Conservation (phyloP, 2,329 filamentous ascomycete species). For the Pestalotiopsis sp. region DNA sequence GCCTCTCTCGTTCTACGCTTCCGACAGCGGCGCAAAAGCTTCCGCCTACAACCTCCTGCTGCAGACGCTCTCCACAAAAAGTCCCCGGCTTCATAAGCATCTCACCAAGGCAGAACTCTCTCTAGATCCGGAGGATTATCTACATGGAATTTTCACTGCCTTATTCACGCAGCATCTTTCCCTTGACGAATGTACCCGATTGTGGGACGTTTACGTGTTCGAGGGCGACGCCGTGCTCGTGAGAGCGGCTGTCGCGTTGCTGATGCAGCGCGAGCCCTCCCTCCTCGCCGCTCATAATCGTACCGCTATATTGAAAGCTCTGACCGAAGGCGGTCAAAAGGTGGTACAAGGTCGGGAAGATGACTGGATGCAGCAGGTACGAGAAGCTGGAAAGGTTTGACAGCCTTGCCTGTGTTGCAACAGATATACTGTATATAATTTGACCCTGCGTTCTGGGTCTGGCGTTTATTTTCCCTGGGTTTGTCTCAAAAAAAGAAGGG, state of each 20-base stretch:
- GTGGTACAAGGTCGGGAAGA: slow-evolving; percentile 26
- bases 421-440: neutral
- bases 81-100: slow-evolving; percentile 64
- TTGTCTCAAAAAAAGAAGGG: neutral
- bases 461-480: neutral
- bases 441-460: neutral
- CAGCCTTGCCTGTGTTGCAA: too few relatives aligned
- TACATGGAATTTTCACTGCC: slow-evolving; percentile 63
- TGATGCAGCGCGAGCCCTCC: slow-evolving; percentile 56
- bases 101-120: slow-evolving; percentile 53
- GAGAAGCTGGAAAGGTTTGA: slow-evolving; percentile 24
- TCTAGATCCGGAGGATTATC: slow-evolving; percentile 53
- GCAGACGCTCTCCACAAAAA: slow-evolving; percentile 67
- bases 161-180: slow-evolving; percentile 66
- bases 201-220: slow-evolving; percentile 85
- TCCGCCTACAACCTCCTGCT: slow-evolving; percentile 72
- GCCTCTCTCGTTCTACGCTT: slow-evolving; percentile 74
- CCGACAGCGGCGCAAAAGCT: slow-evolving; percentile 68
- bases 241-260: slow-evolving; percentile 69
- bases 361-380: slow-evolving; percentile 29
- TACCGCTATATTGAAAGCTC: slow-evolving; percentile 42
- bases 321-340: slow-evolving; percentile 33
- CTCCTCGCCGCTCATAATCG: slow-evolving; percentile 49
- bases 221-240: slow-evolving; percentile 77
- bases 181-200: slow-evolving; percentile 69